Evolutionary conservation across 2,329 filamentous ascomycete species (phyloP).

Genomic region (Trichoderma guizhouense): DNA sequence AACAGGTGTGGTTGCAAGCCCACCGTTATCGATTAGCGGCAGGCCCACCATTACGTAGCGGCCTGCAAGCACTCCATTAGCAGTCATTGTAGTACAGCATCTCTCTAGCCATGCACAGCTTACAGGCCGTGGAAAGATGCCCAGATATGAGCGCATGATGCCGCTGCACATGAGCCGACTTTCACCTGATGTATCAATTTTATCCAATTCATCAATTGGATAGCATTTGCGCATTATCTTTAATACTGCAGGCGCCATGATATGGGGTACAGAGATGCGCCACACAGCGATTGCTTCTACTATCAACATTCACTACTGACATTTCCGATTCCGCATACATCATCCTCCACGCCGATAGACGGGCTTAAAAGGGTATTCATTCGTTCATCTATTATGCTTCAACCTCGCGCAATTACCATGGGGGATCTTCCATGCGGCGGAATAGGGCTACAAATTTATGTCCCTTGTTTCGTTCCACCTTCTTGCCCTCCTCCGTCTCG

Average conservation of each 20-base stretch:
- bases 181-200: background rate
- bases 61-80: conserved; percentile 7
- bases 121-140: background rate
- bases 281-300: background rate
- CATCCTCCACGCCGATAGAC: background rate
- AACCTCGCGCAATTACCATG: conserved; percentile 53
- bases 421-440: conserved; percentile 72
- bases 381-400: background rate
- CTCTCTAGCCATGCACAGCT: background rate
- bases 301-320: no score
- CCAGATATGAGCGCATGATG: background rate
- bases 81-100: background rate
- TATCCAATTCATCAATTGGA: background rate
- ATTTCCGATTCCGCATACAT: background rate
- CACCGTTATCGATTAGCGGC: conserved; percentile 13
- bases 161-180: background rate
- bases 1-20: background rate
- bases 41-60: conserved; percentile 16
- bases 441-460: conserved; percentile 91
- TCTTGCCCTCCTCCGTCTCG: conserved; percentile 96
- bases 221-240: background rate
- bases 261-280: background rate
- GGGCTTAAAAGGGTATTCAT: background rate
- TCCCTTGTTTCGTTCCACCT: conserved; percentile 86
- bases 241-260: background rate